phyloP scores from a whole-genome alignment of 2,329 filamentous ascomycete species.

The Trichoderma sp. region DNA sequence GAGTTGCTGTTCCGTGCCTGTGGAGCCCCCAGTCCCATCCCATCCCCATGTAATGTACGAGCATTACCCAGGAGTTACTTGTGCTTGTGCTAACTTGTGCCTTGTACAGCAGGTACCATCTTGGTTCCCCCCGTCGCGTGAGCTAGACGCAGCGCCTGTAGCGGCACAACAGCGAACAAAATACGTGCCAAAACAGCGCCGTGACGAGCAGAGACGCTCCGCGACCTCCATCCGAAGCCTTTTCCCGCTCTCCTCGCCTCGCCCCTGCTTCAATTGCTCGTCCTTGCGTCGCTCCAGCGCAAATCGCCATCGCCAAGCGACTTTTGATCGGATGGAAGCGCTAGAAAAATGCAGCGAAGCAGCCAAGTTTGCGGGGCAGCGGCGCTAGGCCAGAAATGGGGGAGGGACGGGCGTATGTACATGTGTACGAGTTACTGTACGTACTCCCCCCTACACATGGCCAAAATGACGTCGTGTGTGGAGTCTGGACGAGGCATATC shows the following conservation, averaged over 20 bases:
- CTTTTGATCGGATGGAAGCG: constrained; percentile 15
- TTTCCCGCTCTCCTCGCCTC: not conserved
- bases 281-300: not conserved
- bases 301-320: constrained; percentile 5
- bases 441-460: not conserved
- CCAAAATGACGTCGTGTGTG: constrained; percentile 17
- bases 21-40: not conserved
- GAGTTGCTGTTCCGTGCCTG: not conserved
- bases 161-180: not conserved
- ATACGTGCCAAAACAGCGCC: not conserved
- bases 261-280: not conserved
- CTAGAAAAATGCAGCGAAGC: constrained; percentile 20
- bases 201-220: not conserved
- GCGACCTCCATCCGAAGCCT: too few species aligned
- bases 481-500: constrained; percentile 10
- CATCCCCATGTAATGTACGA: not conserved
- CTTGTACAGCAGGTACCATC: not conserved
- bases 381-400: constrained; percentile 2
- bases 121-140: constrained; percentile 8
- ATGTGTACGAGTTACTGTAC: too few species aligned
- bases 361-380: constrained; percentile 18
- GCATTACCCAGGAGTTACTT: not conserved
- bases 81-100: not conserved
- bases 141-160: not conserved
- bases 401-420: too few species aligned